phyloP scores from a whole-genome alignment of 2,329 filamentous ascomycete species.

The Phaeosphaeriaceae sp. region DNA sequence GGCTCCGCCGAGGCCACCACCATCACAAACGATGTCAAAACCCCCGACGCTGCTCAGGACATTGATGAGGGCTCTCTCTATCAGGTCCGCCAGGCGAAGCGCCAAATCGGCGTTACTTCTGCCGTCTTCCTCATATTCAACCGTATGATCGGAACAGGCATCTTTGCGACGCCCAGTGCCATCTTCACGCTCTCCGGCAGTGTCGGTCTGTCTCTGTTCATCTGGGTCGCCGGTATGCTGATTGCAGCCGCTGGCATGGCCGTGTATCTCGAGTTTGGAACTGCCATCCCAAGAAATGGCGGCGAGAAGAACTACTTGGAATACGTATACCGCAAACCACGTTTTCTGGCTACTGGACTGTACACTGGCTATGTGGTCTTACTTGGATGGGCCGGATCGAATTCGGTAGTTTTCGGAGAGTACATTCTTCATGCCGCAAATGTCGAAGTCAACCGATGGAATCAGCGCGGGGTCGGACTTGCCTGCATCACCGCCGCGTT shows the following conservation, averaged over 20 bases:
- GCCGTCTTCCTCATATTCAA: constrained; percentile 61
- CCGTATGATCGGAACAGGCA: constrained; percentile 72
- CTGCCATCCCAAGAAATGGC: constrained; percentile 69
- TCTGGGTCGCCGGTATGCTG: constrained; percentile 70
- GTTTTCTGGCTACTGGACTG: constrained; percentile 67
- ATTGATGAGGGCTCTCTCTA: constrained; percentile 33
- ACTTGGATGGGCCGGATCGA: constrained; percentile 69
- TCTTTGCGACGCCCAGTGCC: constrained; percentile 69
- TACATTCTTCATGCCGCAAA: constrained; percentile 73
- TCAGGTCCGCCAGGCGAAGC: constrained; percentile 35
- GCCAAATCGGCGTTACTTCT: constrained; percentile 38
- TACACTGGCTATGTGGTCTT: constrained; percentile 69
- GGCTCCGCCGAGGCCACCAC: neutral
- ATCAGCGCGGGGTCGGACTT: constrained; percentile 72
- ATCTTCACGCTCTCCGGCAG: constrained; percentile 67
- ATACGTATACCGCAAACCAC: constrained; percentile 67
- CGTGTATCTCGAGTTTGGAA: constrained; percentile 73
- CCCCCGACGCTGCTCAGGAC: constrained; percentile 9
- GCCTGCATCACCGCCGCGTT: constrained; percentile 72
- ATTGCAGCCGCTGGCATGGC: constrained; percentile 69
- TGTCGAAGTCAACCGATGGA: constrained; percentile 70
- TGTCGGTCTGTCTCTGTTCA: constrained; percentile 68
- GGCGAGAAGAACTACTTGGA: constrained; percentile 75
- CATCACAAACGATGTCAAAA: neutral
- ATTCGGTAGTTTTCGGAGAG: constrained; percentile 74